These are phyloP conservation scores for Circinella umbellata DNA, from an alignment of 371 early-diverging fungal genomes.

Conservation along the genomic window DNA sequence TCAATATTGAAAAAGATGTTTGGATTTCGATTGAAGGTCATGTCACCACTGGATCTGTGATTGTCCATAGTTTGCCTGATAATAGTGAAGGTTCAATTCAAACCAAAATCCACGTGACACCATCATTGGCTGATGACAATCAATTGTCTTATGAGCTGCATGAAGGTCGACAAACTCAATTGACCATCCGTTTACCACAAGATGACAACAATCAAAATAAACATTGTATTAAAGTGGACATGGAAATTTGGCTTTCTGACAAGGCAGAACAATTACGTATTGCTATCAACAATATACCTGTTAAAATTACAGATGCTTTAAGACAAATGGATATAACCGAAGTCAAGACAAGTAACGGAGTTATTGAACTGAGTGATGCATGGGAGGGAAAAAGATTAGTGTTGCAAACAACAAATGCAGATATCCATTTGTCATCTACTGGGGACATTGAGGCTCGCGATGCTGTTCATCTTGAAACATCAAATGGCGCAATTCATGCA, in stretches of 20 bases:
- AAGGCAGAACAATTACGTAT: constrained; percentile 17
- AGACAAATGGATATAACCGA: constrained; percentile 11
- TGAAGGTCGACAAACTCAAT: constrained; percentile 15
- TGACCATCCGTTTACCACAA: constrained; percentile 14
- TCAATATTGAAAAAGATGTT: constrained; percentile 21
- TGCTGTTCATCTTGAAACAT: constrained; percentile 16
- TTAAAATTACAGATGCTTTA: constrained; percentile 11
- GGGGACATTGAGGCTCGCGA: constrained; percentile 11
- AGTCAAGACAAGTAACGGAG: constrained; percentile 8
- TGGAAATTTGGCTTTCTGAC: constrained; percentile 28
- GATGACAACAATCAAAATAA: neutral
- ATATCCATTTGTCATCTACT: constrained; percentile 7
- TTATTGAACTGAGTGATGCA: constrained; percentile 5
- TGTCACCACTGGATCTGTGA: constrained; percentile 16
- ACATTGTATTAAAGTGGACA: constrained; percentile 12
- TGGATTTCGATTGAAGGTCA: constrained; percentile 17
- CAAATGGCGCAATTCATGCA: constrained; percentile 18
- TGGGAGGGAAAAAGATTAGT: constrained; percentile 13
- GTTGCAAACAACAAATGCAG: constrained; percentile 21
- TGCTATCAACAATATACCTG: constrained; percentile 13
- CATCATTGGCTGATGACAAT: neutral
- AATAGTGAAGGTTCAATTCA: constrained; percentile 19
- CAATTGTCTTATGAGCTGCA: constrained; percentile 14
- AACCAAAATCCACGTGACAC: constrained; percentile 13
- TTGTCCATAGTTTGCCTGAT: constrained; percentile 15